These are phyloP conservation scores for Pseudogymnoascus sp. DNA, from an alignment of 2,329 filamentous ascomycete genomes.

Conservation along the genomic window DNA sequence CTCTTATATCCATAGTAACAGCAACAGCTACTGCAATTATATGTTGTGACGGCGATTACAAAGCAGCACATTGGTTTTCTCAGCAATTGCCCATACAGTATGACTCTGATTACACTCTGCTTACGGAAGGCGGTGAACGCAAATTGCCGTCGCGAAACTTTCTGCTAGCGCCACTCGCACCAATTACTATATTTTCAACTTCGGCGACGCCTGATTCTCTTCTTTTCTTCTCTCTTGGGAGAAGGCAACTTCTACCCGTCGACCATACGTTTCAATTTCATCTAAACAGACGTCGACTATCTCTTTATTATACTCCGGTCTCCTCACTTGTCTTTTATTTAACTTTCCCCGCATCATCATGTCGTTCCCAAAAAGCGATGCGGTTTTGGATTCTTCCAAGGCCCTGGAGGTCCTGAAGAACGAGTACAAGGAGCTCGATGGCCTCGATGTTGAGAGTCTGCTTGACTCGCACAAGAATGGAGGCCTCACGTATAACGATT, in stretches of 20 bases:
- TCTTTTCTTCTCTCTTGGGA: constrained; percentile 43
- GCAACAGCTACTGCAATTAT: not conserved
- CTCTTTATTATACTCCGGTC: constrained; percentile 21
- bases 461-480: constrained; percentile 88
- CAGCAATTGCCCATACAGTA: not conserved
- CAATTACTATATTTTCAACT: constrained; percentile 1
- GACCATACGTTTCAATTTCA: constrained; percentile 38
- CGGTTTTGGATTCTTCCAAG: constrained; percentile 50
- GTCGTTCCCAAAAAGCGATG: constrained; percentile 25
- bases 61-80: not conserved
- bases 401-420: constrained; percentile 70
- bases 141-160: constrained; percentile 6
- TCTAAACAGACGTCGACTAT: constrained; percentile 35
- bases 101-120: not conserved
- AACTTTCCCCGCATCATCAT: constrained; percentile 39
- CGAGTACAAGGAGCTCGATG: constrained; percentile 73
- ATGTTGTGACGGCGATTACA: not conserved
- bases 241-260: constrained; percentile 52
- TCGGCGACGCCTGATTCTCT: constrained; percentile 14
- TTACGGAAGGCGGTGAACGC: constrained; percentile 8
- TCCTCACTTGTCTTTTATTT: constrained; percentile 23
- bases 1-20: not conserved
- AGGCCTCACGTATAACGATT: constrained; percentile 97
- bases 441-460: constrained; percentile 75
- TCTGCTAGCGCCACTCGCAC: constrained; percentile 8